These are phyloP conservation scores for Zea mays DNA, from an alignment of 176 grass and related monocot genomes.

Conservation along the genomic window DNA sequence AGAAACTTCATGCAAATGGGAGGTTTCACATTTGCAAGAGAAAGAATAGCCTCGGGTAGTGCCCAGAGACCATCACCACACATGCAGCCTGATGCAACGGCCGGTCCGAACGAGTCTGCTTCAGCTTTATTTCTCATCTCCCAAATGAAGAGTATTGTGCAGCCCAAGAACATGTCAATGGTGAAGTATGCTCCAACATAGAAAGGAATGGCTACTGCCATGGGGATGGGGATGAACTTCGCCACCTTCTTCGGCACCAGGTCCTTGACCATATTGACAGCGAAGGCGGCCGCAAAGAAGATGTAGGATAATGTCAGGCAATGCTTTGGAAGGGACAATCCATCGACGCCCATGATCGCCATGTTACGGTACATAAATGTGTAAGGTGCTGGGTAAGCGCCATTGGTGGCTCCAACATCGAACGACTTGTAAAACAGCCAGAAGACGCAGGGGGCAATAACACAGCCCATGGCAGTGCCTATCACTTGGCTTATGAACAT, in stretches of 20 bases:
- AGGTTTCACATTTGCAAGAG: conserved; percentile 54
- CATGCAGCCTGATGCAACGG: conserved; percentile 57
- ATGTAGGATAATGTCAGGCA: conserved; percentile 54
- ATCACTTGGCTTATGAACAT: conserved; percentile 83
- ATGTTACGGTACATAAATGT: conserved; percentile 63
- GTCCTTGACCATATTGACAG: conserved; percentile 49
- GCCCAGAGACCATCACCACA: conserved; percentile 62
- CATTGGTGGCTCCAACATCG: conserved; percentile 31
- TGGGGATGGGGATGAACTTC: conserved; percentile 51
- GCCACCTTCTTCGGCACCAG: conserved; percentile 36
- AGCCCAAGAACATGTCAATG: conserved; percentile 62
- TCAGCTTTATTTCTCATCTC: conserved; percentile 48
- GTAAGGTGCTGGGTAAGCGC: conserved; percentile 57
- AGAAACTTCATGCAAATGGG: conserved; percentile 76
- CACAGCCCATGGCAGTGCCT: conserved; percentile 65
- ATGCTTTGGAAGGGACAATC: conserved; percentile 48
- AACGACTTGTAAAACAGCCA: conserved; percentile 68
- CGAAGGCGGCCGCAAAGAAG: conserved; percentile 35
- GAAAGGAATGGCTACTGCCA: conserved; percentile 66
- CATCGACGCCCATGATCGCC: conserved; percentile 54
- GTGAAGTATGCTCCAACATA: conserved; percentile 56
- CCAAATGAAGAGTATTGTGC: conserved; percentile 48
- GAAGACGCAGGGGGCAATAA: conserved; percentile 56
- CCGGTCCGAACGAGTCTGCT: conserved; percentile 40
- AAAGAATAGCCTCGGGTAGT: conserved; percentile 51